These are phyloP conservation scores for Sclerotinia sclerotiorum DNA, from an alignment of 2,329 filamentous ascomycete species.

Conservation along the genomic window DNA sequence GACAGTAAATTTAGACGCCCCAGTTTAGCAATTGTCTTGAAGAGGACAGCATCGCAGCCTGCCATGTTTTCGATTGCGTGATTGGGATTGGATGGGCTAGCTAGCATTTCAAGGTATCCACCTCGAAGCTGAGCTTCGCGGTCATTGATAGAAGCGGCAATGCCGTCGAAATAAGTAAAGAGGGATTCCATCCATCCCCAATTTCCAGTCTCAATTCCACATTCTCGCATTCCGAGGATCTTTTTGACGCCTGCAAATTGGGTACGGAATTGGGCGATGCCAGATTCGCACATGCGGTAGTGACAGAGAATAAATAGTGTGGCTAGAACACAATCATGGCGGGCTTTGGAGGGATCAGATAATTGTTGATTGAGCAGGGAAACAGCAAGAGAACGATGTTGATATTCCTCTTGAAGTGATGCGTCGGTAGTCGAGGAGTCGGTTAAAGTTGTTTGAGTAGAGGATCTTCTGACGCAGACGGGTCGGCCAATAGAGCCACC, in stretches of 20 bases:
- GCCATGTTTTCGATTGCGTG: slow-evolving; percentile 72
- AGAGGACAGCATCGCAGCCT: slow-evolving; percentile 82
- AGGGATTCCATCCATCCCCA: slow-evolving; percentile 89
- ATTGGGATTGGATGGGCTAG: slow-evolving; percentile 59
- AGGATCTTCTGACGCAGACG: slow-evolving; percentile 30
- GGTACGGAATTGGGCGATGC: slow-evolving; percentile 87
- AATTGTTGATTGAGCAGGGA: slow-evolving; percentile 81
- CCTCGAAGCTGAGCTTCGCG: slow-evolving; percentile 77
- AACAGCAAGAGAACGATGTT: slow-evolving; percentile 78
- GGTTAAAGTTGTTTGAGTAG: slow-evolving; percentile 39
- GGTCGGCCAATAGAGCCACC: slow-evolving; percentile 29
- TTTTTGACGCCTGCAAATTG: slow-evolving; percentile 94
- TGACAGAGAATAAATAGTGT: slow-evolving; percentile 86
- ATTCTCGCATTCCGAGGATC: slow-evolving; percentile 73
- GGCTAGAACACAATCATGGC: slow-evolving; percentile 82
- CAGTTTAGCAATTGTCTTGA: slow-evolving; percentile 81
- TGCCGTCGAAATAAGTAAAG: slow-evolving; percentile 92
- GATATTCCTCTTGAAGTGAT: slow-evolving; percentile 74
- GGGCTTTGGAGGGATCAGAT: slow-evolving; percentile 70
- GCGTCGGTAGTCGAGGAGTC: slow-evolving; percentile 50
- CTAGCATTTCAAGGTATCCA: slow-evolving; percentile 62
- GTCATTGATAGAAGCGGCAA: slow-evolving; percentile 89
- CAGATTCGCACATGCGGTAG: slow-evolving; percentile 91
- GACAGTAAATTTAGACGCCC: slow-evolving; percentile 82
- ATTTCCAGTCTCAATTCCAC: slow-evolving; percentile 59